Evolutionary conservation across 495 filamentous ascomycete genomes (phyloP), one percentile per base, ranked within the genome.

Genomic region (Bathelium albidoporum): DNA sequence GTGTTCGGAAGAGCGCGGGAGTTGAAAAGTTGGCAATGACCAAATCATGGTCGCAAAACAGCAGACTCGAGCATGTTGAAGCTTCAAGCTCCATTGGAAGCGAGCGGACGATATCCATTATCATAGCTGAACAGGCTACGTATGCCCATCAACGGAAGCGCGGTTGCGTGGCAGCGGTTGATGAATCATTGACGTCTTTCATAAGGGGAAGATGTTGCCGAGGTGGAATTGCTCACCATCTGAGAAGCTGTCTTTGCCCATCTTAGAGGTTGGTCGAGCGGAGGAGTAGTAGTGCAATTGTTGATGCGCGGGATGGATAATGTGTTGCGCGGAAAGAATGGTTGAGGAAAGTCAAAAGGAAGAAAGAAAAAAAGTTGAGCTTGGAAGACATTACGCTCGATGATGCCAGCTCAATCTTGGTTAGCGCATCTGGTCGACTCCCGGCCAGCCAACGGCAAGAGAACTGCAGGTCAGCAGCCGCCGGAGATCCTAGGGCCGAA

Each of bases 201-300:
- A 55, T 39, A 64, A 14, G 36, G 58, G 53, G 41, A 58, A 26
- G 34, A 32, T 36, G 26, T 12, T 9, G 22, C 59, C 22, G 61
- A 39, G 41, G 41, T 22, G 20, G 64, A 63, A 55, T 55, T 55
- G 49, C 69, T 11, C 67, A 69, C 69, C 69, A n/a, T 71, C 69
- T 53, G 68, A 60, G 66, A 71, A 71, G 60, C 62, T 44, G 55
- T 69, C 69, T 62, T 66, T 68, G 66, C 63, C 68, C 61, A 66
- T 65, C 64, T 61, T 66, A 53, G 29, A 29, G 44, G 59, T 29
- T 32, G 20, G 63, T 28, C n/a, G 60, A 59, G 36, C 61, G 36
- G 45, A 20, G n/a, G 65, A 39, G 16, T 39, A n/a, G n/a, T 22
- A 45, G 32, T 60, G 4, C 55, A 34, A 43, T 29, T 11, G 10